Base-by-base conservation (phyloP, 805 yeast species). In the Ogataea thermomethanolica region DNA sequence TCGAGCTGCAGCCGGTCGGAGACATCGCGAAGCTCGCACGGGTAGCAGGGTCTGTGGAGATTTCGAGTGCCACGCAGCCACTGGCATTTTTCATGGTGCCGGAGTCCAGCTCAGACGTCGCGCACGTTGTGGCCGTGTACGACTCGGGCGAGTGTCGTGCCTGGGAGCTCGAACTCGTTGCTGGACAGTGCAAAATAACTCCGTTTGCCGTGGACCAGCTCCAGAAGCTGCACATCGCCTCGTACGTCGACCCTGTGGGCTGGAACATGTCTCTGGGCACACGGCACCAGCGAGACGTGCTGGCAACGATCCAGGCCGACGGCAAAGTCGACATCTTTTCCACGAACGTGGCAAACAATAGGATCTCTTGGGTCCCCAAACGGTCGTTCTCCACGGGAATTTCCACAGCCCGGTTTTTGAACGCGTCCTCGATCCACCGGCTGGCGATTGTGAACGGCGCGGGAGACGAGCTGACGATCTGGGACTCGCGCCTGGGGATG, bases 371-470 rank as follows among this genome's bases (percentile, higher is more conserved):
- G 93, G 59, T 62, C 3, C 65, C 73, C 35, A 69, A 73, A 3
- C 67, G 68, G 23, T 56, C 61, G 2, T 62, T 86, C 21, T 66
- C 69, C 32, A 82, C 95, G 0, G 81, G 79, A 20, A 69, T 84
- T 3, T 37, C 46, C 4, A 62, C 73, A 23, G 75, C 83, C 2
- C 59, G 74, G 10, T 68, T 69, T 34, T 70, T 87, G 2, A 77
- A 81, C 36, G 95, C 90, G 0, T 84, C 96, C 0, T 79, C 93
- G 0, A 75, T 82, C 8, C 76, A 79, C 36, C 87, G 85, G 50
- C 62, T 88, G 31, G 95, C 95, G 2, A 70, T 88, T 25, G 81
- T 84, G n/a, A 81, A 77, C 57, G 68, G 68, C 12, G 42, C 66
- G 1, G 75, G 77, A 5, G 62, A 62, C 29, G 64, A 65, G 28